Evolutionary conservation across 2,329 filamentous ascomycete species (phyloP).

Genomic region (Paecilomyces fulvus): DNA sequence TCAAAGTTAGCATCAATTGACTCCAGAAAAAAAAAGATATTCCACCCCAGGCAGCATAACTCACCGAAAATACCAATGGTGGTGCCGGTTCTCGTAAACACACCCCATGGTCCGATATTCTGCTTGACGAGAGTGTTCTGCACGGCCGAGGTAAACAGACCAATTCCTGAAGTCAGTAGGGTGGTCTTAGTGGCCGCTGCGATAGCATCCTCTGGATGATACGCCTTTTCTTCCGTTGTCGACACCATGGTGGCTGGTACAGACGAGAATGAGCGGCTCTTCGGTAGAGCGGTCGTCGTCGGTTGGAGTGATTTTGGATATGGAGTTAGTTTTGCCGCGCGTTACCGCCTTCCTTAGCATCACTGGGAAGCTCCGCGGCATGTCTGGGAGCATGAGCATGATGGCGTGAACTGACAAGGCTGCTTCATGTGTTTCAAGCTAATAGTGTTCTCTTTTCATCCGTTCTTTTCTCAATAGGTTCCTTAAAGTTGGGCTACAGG

Average conservation of each 20-base stretch:
- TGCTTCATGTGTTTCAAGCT: background rate
- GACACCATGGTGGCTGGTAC: constrained; percentile 39
- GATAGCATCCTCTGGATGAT: constrained; percentile 68
- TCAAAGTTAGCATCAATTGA: background rate
- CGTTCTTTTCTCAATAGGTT: background rate
- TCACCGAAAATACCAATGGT: constrained; percentile 62
- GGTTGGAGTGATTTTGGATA: constrained; percentile 10
- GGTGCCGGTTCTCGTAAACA: constrained; percentile 70
- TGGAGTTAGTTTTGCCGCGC: background rate
- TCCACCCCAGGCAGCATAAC: constrained; percentile 10
- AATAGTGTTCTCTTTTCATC: background rate
- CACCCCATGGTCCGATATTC: constrained; percentile 71
- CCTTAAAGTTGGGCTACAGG: background rate
- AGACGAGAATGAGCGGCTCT: constrained; percentile 13
- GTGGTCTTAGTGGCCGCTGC: constrained; percentile 56
- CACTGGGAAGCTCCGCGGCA: background rate
- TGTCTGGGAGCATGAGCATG: background rate
- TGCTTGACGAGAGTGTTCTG: constrained; percentile 79
- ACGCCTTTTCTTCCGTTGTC: constrained; percentile 42
- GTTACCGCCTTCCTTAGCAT: background rate
- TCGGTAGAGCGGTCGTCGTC: constrained; percentile 6
- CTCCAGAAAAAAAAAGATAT: background rate
- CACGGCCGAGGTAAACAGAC: constrained; percentile 65
- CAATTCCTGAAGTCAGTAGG: constrained; percentile 56
- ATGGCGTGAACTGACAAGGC: background rate